Conservation (phyloP, 371 early-diverging fungal genomes). For the Mortierella sp. region DNA sequence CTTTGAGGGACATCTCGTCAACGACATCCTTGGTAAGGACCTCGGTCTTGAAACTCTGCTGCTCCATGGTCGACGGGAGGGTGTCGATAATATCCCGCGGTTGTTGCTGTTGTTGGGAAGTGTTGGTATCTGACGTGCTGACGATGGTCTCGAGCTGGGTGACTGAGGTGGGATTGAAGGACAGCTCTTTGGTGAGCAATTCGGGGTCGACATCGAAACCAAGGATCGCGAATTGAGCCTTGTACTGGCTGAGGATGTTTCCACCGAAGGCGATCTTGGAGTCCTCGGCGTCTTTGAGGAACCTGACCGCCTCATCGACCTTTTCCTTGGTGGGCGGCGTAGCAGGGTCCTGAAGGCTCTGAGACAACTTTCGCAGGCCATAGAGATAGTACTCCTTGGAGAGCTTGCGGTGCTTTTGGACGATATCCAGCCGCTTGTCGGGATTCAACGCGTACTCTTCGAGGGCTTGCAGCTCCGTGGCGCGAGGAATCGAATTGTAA, state of each 20-base stretch:
- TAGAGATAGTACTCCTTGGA: constrained; percentile 23
- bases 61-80: constrained; percentile 28
- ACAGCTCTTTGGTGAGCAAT: constrained; percentile 25
- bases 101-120: neutral
- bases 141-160: constrained; percentile 13
- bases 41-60: constrained; percentile 16
- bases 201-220: constrained; percentile 32
- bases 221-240: constrained; percentile 37
- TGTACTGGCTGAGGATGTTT: neutral
- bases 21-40: neutral
- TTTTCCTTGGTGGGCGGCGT: constrained; percentile 12
- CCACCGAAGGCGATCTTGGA: neutral
- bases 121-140: neutral
- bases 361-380: constrained; percentile 23
- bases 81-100: constrained; percentile 22
- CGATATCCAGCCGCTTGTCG: constrained; percentile 26
- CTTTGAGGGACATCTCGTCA: neutral
- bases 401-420: constrained; percentile 20
- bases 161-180: constrained; percentile 24
- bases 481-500: constrained; percentile 82
- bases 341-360: constrained; percentile 37
- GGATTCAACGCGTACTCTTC: constrained; percentile 54
- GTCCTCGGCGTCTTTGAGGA: constrained; percentile 22
- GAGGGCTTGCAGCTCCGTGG: neutral
- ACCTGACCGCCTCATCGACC: constrained; percentile 11